Evolutionary conservation across 768 basidiomycete genomes (phyloP), one percentile per base, ranked within the genome.

Genomic region (Leccinellum luteum): DNA sequence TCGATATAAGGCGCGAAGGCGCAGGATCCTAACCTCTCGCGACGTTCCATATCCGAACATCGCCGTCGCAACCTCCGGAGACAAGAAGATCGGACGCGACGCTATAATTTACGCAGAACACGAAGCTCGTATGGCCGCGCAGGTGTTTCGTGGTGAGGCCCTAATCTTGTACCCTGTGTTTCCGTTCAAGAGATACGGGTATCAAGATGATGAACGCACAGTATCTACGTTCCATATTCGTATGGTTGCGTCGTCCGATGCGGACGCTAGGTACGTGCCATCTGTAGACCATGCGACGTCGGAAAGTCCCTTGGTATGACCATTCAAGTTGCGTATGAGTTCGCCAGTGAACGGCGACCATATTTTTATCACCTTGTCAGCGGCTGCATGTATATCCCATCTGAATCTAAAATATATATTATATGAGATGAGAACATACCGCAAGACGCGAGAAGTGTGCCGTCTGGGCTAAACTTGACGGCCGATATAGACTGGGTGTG

Each of bases 91-190:
- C 94, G 7, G 91, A 90, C 27, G 90, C 80, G 1, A 86, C 85
- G 68, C 94, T 94, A 73, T 93, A 98, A 65, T 95, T 93, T 14
- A 98, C 78, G 67, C 92, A 94, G 66, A 97, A 94, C 3, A 98
- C 93, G 70, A 85, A 90, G 64, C 86, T 92, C 5, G 89, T 82
- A 67, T 98, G 96, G 0, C 91, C 91, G 59, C 82, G 86, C 14
- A 98, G 77, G 6, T 79, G 76, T 68, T 89, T 89, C 31, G 83
- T 82, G 3, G 85, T 86, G 23, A 86, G 63, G 9, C 90, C 89
- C 90, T 91, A 49, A 41, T 60, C 55, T 60, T 38, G 30, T 45
- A 32, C 13, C 57, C 48, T 49, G 49, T 49, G 28, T 35, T 52
- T 55, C 34, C 19, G 30, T 57, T 47, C 28, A 54, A 30, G 41